Evolutionary conservation across 441 rosid species (phyloP).

Genomic region (Eutrema salsugineum): DNA sequence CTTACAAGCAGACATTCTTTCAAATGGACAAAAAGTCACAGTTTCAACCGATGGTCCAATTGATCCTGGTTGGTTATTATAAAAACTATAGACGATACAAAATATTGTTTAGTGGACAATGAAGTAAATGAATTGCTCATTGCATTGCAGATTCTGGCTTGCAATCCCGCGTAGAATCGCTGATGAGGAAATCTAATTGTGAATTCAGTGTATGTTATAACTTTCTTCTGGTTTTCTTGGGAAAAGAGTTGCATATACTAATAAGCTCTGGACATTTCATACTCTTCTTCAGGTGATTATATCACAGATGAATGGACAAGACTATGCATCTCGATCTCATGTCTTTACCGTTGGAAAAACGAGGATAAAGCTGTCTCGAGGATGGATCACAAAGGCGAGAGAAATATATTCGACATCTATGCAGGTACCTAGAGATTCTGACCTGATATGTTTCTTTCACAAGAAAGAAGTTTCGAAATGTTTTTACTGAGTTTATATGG

Average conservation of each 20-base stretch:
- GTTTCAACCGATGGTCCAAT: constrained; percentile 62
- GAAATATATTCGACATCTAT: constrained; percentile 80
- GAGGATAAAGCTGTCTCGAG: constrained; percentile 93
- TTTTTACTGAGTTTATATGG: not conserved
- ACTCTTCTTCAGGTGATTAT: constrained; percentile 58
- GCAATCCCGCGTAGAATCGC: constrained; percentile 60
- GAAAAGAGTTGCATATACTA: not conserved
- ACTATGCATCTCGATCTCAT: constrained; percentile 67
- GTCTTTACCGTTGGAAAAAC: constrained; percentile 70
- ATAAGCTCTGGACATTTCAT: constrained; percentile 3
- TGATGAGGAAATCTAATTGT: constrained; percentile 75
- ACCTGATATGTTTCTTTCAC: not conserved
- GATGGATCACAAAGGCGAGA: constrained; percentile 92
- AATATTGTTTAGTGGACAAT: not conserved
- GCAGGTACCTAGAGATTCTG: constrained; percentile 54
- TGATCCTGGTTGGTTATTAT: constrained; percentile 54
- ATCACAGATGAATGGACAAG: constrained; percentile 90
- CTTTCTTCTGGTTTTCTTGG: not conserved
- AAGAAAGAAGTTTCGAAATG: not conserved
- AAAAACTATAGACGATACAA: not conserved
- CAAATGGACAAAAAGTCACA: constrained; percentile 60
- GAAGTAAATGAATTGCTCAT: constrained; percentile 19
- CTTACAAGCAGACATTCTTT: constrained; percentile 65
- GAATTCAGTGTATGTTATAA: constrained; percentile 72
- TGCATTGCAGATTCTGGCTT: constrained; percentile 59